Base-by-base conservation (phyloP, 163 green algal genomes). In the Coccomyxa subellipsoidea region DNA sequence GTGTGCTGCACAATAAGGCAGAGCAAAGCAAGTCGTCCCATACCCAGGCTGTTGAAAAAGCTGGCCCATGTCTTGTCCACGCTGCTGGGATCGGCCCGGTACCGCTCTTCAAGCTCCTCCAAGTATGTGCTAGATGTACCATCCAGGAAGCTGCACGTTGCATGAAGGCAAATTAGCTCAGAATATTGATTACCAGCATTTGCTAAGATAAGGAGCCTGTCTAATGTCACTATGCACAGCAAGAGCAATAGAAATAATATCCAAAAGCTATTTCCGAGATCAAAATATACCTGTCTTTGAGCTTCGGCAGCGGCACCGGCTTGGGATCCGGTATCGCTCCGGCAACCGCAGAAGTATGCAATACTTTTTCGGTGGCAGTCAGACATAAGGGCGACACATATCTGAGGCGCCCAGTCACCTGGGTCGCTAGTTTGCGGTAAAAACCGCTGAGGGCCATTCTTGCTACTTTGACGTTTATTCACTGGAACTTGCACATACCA, bases 31-130 rank as follows among this genome's bases (percentile, higher is more conserved):
- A 8, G 47, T 21, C 3, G 1, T 23, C 36, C 9, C 87, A 39
- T 38, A 93, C 89, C 90, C 70, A 93, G 82, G 32, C 88, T 92
- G 37, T 83, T 87, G 88, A 99, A 98, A 83, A 98, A 98, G 76
- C 86, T 90, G 23, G 92, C 91, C 95, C 95, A 98, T 5, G 93
- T 94, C 38, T 91, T 92, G 88, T 98, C 93, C 6, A 98, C 94
- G 78, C 87, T 95, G 36, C 71, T 81, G 12, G 94, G 95, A 85
- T 98, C 92, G 23, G 85, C 84, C 31, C 93, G 85, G 78, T 96
- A 98, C 25, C 90, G 86, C 81, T 96, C 88, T 87, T 99, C 94
- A 54, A 99, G 90, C 82, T 98, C 92, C 86, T 99, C 96, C 54
- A 99, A 86, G 84, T 98, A 98, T 0, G 93, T 92, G 35, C 89